These are phyloP conservation scores for Acacia concinna DNA, from an alignment of 331 rosid genomes.

Conservation along the genomic window DNA sequence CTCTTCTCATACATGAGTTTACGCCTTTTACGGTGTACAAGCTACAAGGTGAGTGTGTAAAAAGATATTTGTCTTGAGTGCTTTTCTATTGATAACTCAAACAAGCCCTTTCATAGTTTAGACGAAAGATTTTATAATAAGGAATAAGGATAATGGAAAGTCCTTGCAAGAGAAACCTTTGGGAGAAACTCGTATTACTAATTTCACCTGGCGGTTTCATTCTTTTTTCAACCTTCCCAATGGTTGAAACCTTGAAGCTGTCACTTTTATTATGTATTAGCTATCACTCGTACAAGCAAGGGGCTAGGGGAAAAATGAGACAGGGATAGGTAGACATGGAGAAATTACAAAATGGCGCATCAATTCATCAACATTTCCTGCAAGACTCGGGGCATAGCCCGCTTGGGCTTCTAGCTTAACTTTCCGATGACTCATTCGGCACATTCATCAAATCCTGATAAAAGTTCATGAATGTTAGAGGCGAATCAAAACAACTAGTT, in stretches of 20 bases:
- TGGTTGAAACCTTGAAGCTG: constrained; percentile 1
- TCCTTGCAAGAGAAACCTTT: neutral
- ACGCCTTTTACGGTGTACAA: too few species aligned
- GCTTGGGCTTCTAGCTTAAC: constrained; percentile 32
- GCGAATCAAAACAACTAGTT: constrained; percentile 2
- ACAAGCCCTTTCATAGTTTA: neutral
- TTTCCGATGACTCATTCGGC: constrained; percentile 32
- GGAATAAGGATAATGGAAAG: neutral
- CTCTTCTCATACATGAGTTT: too few species aligned
- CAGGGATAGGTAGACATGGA: constrained; percentile 27
- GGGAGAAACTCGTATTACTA: neutral
- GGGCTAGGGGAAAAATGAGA: constrained; percentile 43
- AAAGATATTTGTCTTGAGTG: too few species aligned
- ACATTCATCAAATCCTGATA: constrained; percentile 48
- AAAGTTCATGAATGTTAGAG: constrained; percentile 21
- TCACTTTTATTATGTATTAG: constrained; percentile 30
- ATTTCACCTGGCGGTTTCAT: constrained; percentile 30
- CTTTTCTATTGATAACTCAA: too few species aligned
- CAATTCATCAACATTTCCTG: constrained; percentile 29
- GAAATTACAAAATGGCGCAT: constrained; percentile 35
- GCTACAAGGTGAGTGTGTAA: too few species aligned
- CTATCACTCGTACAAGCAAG: constrained; percentile 26
- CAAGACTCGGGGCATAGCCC: constrained; percentile 28
- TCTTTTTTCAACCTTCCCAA: constrained; percentile 29
- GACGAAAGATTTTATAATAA: neutral